Evolutionary conservation across 176 grass and related monocot species (phyloP), one percentile per base, ranked within the genome.

Genomic region (Alopecurus myosuroides): DNA sequence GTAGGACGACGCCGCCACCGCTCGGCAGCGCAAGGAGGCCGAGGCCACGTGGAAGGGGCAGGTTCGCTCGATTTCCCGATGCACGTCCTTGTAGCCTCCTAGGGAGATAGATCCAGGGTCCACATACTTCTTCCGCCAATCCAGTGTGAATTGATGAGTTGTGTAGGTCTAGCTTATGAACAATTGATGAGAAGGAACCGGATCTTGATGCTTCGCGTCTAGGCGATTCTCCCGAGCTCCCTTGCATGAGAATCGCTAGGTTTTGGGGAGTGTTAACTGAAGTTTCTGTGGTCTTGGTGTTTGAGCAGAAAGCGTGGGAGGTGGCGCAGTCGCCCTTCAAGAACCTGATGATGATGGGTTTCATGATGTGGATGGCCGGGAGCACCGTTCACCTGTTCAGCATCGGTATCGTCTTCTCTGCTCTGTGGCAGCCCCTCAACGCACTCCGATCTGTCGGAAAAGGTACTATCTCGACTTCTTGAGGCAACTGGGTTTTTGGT

Each of bases 341-440:
- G 78, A 99, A 96, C 93, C 87, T 96, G 9, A 81, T 99, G 85
- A 99, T 99, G 97, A 99, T 96, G 97, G 97, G 97, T 3, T 99
- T 99, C 48, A 99, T 99, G 97, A 99, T 99, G 97, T 99, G 97
- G 97, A 99, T 99, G 97, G 89, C 97, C 18, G 97, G 97, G 87
- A 96, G 70, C 80, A 96, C 97, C 22, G 91, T 99, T 48, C 97
- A 99, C 74, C 81, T 99, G 33, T 99, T 99, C 86, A 99, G 97
- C 78, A 99, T 99, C 9, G 97, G 97, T n/a, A 99, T 99, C 84
- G 95, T 94, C 69, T 96, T 99, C 78, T 99, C 97, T 18, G 94
- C 94, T 61, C 92, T 99, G 77, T 96, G 86, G 94, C 93, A 96
- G 60, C 91, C 94, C 29, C 84, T 99, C 63, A 99, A 61, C 48